A percentile compares a stretch with the other conserved stretches of the same genome.
Conservation (phyloP, 306 rosid genomes). For the Datisca glomerata region DNA sequence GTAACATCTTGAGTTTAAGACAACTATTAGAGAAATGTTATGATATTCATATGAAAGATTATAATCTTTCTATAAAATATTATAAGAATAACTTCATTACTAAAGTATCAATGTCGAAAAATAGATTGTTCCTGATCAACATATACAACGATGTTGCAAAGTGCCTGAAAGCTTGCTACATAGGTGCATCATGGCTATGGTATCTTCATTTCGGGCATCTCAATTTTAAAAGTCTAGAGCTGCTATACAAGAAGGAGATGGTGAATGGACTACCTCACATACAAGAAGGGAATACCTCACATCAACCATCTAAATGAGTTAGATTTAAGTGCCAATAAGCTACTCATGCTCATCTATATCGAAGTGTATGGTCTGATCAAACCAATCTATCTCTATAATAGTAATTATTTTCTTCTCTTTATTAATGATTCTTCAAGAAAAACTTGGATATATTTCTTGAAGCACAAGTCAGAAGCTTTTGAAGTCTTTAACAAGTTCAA, state of each 20-base stretch:
- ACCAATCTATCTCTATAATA: background rate
- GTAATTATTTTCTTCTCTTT: background rate
- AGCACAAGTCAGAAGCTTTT: background rate
- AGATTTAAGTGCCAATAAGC: background rate
- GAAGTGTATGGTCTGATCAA: background rate
- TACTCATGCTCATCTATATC: background rate
- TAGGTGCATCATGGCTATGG: conserved; percentile 1
- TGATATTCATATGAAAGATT: too few species aligned
- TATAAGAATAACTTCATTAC: background rate
- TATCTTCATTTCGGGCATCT: background rate
- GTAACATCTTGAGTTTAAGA: background rate
- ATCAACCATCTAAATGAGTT: background rate
- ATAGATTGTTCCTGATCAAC: background rate
- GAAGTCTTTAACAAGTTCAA: background rate
- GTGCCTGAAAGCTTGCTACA: background rate
- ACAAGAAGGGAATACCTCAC: too few species aligned
- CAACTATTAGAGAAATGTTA: background rate
- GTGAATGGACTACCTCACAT: background rate
- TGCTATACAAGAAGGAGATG: conserved; percentile 1
- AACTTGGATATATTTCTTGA: background rate
- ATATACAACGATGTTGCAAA: background rate
- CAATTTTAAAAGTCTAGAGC: background rate
- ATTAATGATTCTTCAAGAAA: background rate
- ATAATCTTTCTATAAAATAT: background rate
- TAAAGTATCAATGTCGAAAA: background rate